These are phyloP conservation scores for Turritis glabra DNA, from an alignment of 345 rosid genomes.

Conservation along the genomic window DNA sequence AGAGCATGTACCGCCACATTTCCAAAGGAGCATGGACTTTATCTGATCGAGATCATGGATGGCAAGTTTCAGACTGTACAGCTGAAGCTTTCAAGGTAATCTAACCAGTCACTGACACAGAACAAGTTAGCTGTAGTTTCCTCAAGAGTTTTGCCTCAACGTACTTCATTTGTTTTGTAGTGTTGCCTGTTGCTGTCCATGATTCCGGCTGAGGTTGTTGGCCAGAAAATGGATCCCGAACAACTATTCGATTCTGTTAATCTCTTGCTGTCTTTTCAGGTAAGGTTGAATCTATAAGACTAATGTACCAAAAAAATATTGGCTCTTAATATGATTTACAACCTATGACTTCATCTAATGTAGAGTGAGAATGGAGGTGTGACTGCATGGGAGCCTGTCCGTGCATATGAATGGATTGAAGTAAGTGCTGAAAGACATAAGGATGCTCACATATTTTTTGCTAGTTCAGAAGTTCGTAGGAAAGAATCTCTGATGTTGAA, in stretches of 20 bases:
- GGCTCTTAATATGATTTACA: neutral
- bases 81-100: constrained; percentile 67
- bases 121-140: neutral
- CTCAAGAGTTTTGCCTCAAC: constrained; percentile 1
- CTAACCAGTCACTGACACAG: neutral
- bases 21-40: constrained; percentile 72
- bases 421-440: neutral
- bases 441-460: neutral
- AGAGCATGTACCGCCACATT: constrained; percentile 59
- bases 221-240: constrained; percentile 50
- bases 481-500: neutral
- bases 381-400: constrained; percentile 39
- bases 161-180: constrained; percentile 35
- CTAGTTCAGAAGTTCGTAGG: neutral
- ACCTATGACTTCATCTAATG: neutral
- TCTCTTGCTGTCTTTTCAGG: constrained; percentile 63
- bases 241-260: constrained; percentile 58
- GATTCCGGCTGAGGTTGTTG: constrained; percentile 70
- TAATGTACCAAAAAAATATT: neutral
- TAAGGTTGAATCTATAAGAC: constrained; percentile 1
- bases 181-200: constrained; percentile 63
- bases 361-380: constrained; percentile 39
- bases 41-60: constrained; percentile 63
- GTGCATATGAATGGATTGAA: constrained; percentile 31
- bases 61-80: constrained; percentile 78